Conservation (phyloP, 331 rosid species). For the Spiraea crenata region DNA sequence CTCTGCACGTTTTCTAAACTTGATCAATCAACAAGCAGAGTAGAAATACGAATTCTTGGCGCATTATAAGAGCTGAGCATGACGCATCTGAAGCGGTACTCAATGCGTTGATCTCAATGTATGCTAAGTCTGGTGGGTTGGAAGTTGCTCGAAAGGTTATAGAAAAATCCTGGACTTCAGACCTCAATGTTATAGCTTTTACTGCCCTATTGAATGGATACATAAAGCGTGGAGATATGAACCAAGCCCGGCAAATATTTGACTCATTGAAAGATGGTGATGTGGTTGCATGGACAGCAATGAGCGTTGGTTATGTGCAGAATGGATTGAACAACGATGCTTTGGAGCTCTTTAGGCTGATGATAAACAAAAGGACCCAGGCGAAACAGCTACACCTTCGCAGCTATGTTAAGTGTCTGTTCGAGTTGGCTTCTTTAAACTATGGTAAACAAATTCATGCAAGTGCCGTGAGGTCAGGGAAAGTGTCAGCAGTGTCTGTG, state of each 20-base stretch:
- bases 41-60: no score
- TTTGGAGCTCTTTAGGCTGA: slow-evolving; percentile 58
- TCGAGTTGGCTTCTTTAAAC: slow-evolving; percentile 68
- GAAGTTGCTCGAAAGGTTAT: slow-evolving; percentile 54
- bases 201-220: slow-evolving; percentile 81
- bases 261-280: slow-evolving; percentile 56
- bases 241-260: slow-evolving; percentile 74
- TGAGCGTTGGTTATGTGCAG: slow-evolving; percentile 77
- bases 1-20: no score
- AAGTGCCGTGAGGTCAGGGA: slow-evolving; percentile 53
- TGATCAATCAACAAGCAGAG: no score
- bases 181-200: slow-evolving; percentile 64
- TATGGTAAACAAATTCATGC: slow-evolving; percentile 85
- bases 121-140: slow-evolving; percentile 67
- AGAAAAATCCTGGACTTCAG: slow-evolving; percentile 37
- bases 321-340: slow-evolving; percentile 64
- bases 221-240: slow-evolving; percentile 66
- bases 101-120: slow-evolving; percentile 75
- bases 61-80: slow-evolving; percentile 42
- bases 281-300: slow-evolving; percentile 84
- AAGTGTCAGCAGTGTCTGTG: slow-evolving; percentile 64
- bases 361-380: slow-evolving; percentile 62
- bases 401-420: slow-evolving; percentile 64
- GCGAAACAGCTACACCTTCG: slow-evolving; percentile 74
- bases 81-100: slow-evolving; percentile 45